Evolutionary conservation across 192 early-diverging fungal species (phyloP).

Genomic region (Coemansia sp.): DNA sequence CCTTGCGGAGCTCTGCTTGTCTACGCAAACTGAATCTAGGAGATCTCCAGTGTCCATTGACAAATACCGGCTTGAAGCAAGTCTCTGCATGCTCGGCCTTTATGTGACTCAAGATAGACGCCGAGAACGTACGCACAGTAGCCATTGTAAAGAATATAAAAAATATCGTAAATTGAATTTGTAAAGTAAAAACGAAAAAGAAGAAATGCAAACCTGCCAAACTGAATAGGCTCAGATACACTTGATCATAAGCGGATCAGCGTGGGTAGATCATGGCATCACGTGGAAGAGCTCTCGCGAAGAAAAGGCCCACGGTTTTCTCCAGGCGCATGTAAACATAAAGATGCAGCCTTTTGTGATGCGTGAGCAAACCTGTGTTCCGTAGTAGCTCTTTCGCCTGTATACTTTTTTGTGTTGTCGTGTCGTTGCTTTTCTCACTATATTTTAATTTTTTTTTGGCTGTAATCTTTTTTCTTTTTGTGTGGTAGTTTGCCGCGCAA

Average conservation of each 20-base stretch:
- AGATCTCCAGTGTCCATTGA: slow-evolving; percentile 57
- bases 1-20: slow-evolving; percentile 68
- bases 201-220: no score
- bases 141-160: slow-evolving; percentile 29
- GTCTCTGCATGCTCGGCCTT: slow-evolving; percentile 21
- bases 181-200: not conserved
- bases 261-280: not conserved
- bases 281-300: not conserved
- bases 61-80: slow-evolving; percentile 47
- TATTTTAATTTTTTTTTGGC: not conserved
- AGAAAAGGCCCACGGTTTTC: not conserved
- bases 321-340: not conserved
- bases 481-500: not conserved
- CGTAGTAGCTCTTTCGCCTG: not conserved
- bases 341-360: not conserved
- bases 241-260: not conserved
- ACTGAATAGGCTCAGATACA: not conserved
- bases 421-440: not conserved
- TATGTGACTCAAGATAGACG: slow-evolving; percentile 30
- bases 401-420: not conserved
- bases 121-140: slow-evolving; percentile 44
- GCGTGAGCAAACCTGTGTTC: not conserved
- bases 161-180: not conserved
- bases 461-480: not conserved
- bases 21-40: slow-evolving; percentile 57